phyloP scores from a whole-genome alignment of 352 stramenopile species.

The Phytopythium aichiense region DNA sequence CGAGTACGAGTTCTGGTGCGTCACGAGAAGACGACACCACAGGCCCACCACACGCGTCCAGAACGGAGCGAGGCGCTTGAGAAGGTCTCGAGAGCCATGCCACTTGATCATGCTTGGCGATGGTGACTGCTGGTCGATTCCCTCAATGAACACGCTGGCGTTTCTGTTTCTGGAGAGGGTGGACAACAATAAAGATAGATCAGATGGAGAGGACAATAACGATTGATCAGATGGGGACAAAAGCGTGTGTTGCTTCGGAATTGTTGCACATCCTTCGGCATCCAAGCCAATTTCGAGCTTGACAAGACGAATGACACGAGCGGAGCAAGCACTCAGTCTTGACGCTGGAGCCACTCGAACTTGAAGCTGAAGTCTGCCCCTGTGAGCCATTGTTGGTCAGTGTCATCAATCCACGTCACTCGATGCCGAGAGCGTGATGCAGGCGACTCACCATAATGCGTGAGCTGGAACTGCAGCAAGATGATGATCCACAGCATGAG shows the following conservation, averaged over 20 bases:
- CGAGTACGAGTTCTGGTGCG: conserved; percentile 13
- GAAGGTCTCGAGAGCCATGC: not conserved
- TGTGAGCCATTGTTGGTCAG: not conserved
- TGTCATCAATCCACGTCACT: not conserved
- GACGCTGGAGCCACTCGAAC: not conserved
- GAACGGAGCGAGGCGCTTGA: not conserved
- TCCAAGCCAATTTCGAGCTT: no score
- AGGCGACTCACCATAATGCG: conserved; percentile 16
- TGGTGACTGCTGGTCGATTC: not conserved
- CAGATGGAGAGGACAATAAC: not conserved
- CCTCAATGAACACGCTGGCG: not conserved
- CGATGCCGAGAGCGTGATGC: not conserved
- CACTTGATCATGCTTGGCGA: no score
- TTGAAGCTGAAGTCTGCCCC: conserved; percentile 4
- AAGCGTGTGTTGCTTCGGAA: not conserved
- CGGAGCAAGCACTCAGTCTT: not conserved
- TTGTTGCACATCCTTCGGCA: no score
- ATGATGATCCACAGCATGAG: conserved; percentile 26
- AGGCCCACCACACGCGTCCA: not conserved
- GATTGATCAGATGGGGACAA: no score
- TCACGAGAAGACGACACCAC: not conserved
- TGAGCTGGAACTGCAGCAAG: conserved; percentile 25
- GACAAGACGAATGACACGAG: no score
- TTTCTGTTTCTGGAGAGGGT: not conserved
- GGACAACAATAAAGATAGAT: not conserved